Percentiles rank a stretch among this genome's conserved stretches.
phyloP scores from a whole-genome alignment of 257 asterid genomes.

The Solanum virginianum region DNA sequence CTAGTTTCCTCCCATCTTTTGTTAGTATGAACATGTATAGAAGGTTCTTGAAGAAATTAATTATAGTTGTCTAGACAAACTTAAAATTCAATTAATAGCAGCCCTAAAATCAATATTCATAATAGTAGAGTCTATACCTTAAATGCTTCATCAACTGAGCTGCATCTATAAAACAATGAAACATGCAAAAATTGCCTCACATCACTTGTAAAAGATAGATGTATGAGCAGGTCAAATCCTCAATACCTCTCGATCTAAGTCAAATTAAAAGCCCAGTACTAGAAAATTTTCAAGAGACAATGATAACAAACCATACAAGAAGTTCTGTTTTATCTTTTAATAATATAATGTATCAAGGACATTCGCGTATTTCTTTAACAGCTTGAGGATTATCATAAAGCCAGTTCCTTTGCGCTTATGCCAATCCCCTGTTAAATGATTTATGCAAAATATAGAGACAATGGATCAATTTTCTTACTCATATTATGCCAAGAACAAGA shows the following conservation, averaged over 20 bases:
- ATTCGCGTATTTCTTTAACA: no score
- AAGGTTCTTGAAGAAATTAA: not conserved
- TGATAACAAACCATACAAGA: not conserved
- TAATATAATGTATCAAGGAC: no score
- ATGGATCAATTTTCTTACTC: no score
- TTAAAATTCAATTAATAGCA: not conserved
- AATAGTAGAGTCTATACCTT: conserved; percentile 35
- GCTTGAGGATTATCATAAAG: no score
- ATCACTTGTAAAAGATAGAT: not conserved
- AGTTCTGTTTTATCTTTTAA: no score
- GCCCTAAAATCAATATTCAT: not conserved
- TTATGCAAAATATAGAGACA: no score
- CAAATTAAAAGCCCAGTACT: conserved; percentile 13
- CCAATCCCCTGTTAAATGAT: no score
- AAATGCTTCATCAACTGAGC: conserved; percentile 73
- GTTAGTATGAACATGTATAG: not conserved
- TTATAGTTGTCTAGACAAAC: not conserved
- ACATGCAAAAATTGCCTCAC: not conserved
- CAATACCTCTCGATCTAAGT: conserved; percentile 73
- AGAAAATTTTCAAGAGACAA: not conserved
- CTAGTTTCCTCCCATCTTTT: not conserved
- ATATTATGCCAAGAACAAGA: no score
- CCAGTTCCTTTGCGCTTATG: no score
- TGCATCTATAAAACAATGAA: conserved; percentile 11
- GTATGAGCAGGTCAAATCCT: not conserved